Evolutionary conservation across 2,329 filamentous ascomycete genomes (phyloP).

Genomic region (Sporothrix globosa): DNA sequence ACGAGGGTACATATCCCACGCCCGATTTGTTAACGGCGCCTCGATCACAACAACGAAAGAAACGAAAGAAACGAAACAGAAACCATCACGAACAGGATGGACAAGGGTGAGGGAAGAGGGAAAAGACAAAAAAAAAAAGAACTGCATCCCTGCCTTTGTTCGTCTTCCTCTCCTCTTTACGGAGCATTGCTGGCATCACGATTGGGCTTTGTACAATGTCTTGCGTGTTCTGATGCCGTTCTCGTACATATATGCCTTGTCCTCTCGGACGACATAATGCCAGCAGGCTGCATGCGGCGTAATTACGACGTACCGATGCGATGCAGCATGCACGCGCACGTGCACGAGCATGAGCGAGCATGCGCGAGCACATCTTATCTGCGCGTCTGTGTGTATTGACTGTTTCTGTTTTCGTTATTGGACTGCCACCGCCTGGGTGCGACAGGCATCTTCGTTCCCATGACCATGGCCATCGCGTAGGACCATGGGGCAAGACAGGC

Average conservation of each 20-base stretch:
- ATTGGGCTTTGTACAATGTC: not conserved
- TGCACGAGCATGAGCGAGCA: no score
- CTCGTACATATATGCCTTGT: not conserved
- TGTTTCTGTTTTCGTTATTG: no score
- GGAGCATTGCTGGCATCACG: no score
- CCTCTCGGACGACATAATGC: not conserved
- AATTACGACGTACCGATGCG: not conserved
- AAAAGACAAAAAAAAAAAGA: not conserved
- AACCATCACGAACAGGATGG: not conserved
- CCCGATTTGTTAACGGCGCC: not conserved
- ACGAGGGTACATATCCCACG: not conserved
- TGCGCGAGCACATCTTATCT: not conserved
- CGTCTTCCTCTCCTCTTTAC: not conserved
- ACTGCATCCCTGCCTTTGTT: not conserved
- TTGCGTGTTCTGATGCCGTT: not conserved
- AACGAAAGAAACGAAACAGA: not conserved
- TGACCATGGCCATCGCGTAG: constrained; percentile 7
- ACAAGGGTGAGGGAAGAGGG: not conserved
- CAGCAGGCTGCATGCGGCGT: no score
- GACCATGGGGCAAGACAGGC: not conserved
- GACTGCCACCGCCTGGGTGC: no score
- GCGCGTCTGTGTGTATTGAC: no score
- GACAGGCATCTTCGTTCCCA: not conserved
- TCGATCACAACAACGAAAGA: not conserved
- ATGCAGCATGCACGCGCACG: not conserved